Percentiles rank a stretch among this genome's conserved stretches.
phyloP scores from a whole-genome alignment of 177 flowering plant species.

The Tripterygium wilfordii region DNA sequence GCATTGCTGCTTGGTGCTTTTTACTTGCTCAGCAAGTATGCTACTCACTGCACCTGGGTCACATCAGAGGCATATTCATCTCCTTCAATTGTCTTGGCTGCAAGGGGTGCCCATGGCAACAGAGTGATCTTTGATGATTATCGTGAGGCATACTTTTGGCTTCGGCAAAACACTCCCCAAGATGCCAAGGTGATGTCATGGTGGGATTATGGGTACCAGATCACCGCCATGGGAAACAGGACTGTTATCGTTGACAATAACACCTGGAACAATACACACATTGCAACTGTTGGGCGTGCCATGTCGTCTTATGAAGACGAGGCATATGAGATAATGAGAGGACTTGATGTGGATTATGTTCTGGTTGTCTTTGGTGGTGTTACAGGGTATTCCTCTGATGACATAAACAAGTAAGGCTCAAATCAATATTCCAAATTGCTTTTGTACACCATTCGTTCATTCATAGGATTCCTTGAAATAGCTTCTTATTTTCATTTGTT shows the following conservation, averaged over 20 bases:
- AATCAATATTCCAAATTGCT: not conserved
- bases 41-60: slow-evolving; percentile 94
- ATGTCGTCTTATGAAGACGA: slow-evolving; percentile 99
- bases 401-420: slow-evolving; percentile 91
- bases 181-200: slow-evolving; percentile 99
- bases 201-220: slow-evolving; percentile 99
- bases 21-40: slow-evolving; percentile 87
- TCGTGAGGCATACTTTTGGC: slow-evolving; percentile 98
- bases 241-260: slow-evolving; percentile 97
- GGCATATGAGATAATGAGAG: slow-evolving; percentile 93
- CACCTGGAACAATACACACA: slow-evolving; percentile 98
- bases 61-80: slow-evolving; percentile 99
- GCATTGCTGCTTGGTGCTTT: slow-evolving; percentile 88
- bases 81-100: slow-evolving; percentile 97
- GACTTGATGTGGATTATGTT: slow-evolving; percentile 94
- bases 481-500: too few species aligned
- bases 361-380: slow-evolving; percentile 99
- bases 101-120: slow-evolving; percentile 93
- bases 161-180: slow-evolving; percentile 89
- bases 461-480: not conserved
- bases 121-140: slow-evolving; percentile 96
- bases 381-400: slow-evolving; percentile 98
- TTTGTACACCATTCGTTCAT: not conserved
- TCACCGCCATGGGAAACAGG: slow-evolving; percentile 99
- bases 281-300: slow-evolving; percentile 99